phyloP scores from a whole-genome alignment of 2,329 filamentous ascomycete species.

The Colletotrichum paranaense region DNA sequence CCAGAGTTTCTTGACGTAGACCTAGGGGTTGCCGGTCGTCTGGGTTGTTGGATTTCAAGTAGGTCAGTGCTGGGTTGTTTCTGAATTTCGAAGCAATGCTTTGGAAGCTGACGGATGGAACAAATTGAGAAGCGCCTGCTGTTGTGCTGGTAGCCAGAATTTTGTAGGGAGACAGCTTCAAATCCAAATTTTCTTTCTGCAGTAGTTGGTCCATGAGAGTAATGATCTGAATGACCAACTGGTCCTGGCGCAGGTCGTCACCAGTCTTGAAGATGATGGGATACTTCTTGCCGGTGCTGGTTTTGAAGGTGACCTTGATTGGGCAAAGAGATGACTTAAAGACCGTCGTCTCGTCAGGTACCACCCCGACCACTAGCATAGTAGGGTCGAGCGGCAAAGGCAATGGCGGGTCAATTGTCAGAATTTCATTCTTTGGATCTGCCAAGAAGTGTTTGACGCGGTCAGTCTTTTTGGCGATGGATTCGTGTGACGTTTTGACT shows the following conservation, averaged over 20 bases:
- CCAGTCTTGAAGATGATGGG: constrained; percentile 97
- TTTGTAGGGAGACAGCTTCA: constrained; percentile 95
- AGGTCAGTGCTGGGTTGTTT: constrained; percentile 78
- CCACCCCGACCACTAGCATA: constrained; percentile 81
- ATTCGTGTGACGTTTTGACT: constrained; percentile 82
- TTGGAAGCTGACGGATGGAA: constrained; percentile 86
- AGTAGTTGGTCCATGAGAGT: constrained; percentile 97
- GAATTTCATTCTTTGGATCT: constrained; percentile 90
- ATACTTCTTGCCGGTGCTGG: constrained; percentile 80
- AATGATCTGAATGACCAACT: constrained; percentile 93
- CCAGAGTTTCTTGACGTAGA: constrained; percentile 90
- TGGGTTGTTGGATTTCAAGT: constrained; percentile 89
- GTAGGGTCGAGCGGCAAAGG: constrained; percentile 90
- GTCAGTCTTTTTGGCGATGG: constrained; percentile 83
- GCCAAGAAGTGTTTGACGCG: constrained; percentile 85
- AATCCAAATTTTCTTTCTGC: constrained; percentile 94
- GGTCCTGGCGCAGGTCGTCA: constrained; percentile 95
- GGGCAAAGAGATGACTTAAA: constrained; percentile 97
- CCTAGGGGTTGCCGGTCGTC: constrained; percentile 84
- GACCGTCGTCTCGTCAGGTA: constrained; percentile 86
- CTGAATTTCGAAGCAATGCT: constrained; percentile 87
- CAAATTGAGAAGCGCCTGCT: constrained; percentile 92
- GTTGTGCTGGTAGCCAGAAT: constrained; percentile 92
- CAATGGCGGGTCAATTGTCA: constrained; percentile 85
- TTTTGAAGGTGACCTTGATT: constrained; percentile 91